Base-by-base conservation (phyloP, 805 yeast species). In the Pichia scutulata region DNA sequence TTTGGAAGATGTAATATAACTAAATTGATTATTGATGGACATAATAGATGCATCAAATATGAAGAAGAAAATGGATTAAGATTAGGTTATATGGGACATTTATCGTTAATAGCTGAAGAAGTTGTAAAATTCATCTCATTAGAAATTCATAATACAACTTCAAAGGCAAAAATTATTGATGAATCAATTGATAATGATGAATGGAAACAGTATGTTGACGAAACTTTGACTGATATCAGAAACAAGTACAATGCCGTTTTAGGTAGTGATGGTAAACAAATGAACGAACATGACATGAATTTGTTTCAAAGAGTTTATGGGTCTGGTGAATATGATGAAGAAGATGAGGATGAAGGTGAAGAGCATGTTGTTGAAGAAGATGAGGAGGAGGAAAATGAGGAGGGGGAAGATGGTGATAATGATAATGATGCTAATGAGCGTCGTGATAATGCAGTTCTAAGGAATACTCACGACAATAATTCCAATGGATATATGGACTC, bases 71-170 rank as follows among this genome's bases (percentile, higher is more conserved):
- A 74, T 16, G 80, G 81, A 5, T 77, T 86, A 40, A 76, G 95
- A 49, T 78, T 90, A 39, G 99, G 99, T 0, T 93, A 89, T 63
- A 89, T 90, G 89, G 99, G 99, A n/a, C 99, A 93, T 65, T 70
- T 93, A 55, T 89, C 95, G 7, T 71, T 93, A 47, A 88, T 93
- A 50, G 89, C 96, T 47, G 99, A 93, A 65, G 99, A 93, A 65
- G 89, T 93, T 43, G 96, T 89, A 45, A 93, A 93, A 64, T 93
- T 93, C 65, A 69, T 72, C 9, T 73, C 76, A n/a, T 65, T 80
- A 18, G 80, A 79, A 58, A 73, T 81, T 39, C 81, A 84, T 8
- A 81, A 84, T 7, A 85, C 80, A 53, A 66, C 79, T 47, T 53
- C 48, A 23, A 74, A 82, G 14, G 76, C 86, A 2, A 75, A 78